phyloP scores from a whole-genome alignment of 352 stramenopile species.

The Peronosclerospora sorghi region DNA sequence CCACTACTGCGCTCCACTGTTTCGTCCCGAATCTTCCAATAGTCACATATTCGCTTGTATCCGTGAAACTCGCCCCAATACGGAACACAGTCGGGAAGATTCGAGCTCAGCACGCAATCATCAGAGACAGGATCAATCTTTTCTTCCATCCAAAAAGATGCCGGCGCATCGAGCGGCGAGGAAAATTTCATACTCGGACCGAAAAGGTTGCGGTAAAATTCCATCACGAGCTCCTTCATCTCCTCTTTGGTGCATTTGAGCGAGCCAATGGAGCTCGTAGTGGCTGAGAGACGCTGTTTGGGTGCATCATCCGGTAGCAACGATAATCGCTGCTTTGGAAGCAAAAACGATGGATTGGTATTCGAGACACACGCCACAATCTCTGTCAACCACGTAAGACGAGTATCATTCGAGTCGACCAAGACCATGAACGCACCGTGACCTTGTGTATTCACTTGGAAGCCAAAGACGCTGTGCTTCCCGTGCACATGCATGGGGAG shows the following conservation, averaged over 20 bases:
- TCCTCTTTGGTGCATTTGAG: conserved; percentile 50
- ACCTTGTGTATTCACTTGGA: conserved; percentile 82
- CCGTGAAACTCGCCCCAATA: conserved; percentile 85
- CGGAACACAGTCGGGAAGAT: conserved; percentile 73
- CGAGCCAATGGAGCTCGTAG: conserved; percentile 20
- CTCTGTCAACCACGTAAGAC: conserved; percentile 72
- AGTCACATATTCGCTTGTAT: conserved; percentile 80
- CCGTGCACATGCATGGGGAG: conserved; percentile 59
- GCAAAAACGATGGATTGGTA: conserved; percentile 23
- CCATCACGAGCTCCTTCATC: conserved; percentile 63
- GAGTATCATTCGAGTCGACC: conserved; percentile 77
- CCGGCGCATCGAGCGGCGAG: conserved; percentile 61
- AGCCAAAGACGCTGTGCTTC: conserved; percentile 65
- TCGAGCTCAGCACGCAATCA: conserved; percentile 70
- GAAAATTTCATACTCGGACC: conserved; percentile 68
- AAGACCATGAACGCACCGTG: conserved; percentile 78
- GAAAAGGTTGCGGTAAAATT: conserved; percentile 76
- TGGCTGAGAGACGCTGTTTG: conserved; percentile 25
- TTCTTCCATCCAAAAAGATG: conserved; percentile 78
- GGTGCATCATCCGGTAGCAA: conserved; percentile 35
- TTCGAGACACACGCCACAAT: conserved; percentile 58
- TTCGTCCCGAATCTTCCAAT: conserved; percentile 83
- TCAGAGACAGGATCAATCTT: conserved; percentile 70
- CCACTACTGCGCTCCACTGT: conserved; percentile 75
- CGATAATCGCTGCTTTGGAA: conserved; percentile 41